Base-by-base conservation (phyloP, 495 filamentous ascomycete genomes). In the Penicillium goetzii region DNA sequence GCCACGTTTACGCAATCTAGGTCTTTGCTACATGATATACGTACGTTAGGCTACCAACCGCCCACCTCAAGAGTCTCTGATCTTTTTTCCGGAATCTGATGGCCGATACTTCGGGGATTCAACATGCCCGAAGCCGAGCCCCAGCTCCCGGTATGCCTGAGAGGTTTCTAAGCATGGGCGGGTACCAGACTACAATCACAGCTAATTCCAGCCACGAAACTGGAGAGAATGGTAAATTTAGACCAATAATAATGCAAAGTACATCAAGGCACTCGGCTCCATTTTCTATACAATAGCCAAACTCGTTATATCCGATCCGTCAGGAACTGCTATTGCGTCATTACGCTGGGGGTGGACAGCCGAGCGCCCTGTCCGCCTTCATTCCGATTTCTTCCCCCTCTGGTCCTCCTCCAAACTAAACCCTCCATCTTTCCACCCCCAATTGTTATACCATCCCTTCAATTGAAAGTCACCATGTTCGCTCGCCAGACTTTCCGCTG, bases 401-500 rank as follows among this genome's bases (percentile, higher is more conserved):
- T 59, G 17, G 30, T 17, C 26, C 32, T 30, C 38, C 25, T 23
- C 12, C 14, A 36, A 36, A 34, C 55, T 7, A 34, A 12, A 7
- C 32, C 7, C 21, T 25, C 23, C 3, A 2, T 19, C 54, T 62
- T 58, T 57, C 41, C 49, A 15, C n/a, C 40, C 53, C 56, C 55
- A 59, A 52, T 55, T 59, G 61, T 66, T 60, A 23, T 36, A 34
- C 50, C 54, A 51, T 59, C 36, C 51, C 57, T 36, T 58, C 60
- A 54, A 62, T 56, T 71, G 36, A 26, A 58, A 58, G 33, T 58
- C 63, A 78, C 58, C 59, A 84, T 84, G 82, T 83, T 84, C 59
- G 73, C 80, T 34, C 78, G 81, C 73, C 76, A 81, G 58, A 64
- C 73, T 55, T 79, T 84, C 72, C 77, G 80, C 66, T 78, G 76